A percentile compares a stretch with the other conserved stretches of the same genome.
These are phyloP conservation scores for Puccinia hordei DNA, from an alignment of 1,284 basidiomycete genomes.

Conservation along the genomic window DNA sequence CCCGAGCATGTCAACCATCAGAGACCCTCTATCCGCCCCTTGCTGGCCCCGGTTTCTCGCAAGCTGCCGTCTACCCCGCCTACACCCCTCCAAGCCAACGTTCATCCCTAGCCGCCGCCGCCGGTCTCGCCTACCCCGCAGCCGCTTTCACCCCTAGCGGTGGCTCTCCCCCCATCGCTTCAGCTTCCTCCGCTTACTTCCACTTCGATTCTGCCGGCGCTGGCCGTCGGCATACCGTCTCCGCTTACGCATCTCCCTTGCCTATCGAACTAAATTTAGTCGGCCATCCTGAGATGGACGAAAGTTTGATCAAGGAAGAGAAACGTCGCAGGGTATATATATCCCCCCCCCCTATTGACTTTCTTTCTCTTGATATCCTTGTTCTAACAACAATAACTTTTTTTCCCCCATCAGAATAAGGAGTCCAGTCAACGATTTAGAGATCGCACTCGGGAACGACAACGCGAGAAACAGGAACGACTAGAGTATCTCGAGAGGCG, in stretches of 20 bases:
- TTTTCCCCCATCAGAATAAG: slow-evolving; percentile 28
- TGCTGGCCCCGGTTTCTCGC: neutral
- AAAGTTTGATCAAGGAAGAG: slow-evolving; percentile 41
- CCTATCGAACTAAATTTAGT: slow-evolving; percentile 26
- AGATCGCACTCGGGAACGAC: slow-evolving; percentile 47
- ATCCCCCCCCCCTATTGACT: neutral
- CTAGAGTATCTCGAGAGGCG: slow-evolving; percentile 37
- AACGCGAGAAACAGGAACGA: slow-evolving; percentile 48
- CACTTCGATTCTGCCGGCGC: slow-evolving; percentile 18
- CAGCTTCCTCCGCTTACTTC: slow-evolving; percentile 17
- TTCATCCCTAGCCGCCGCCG: neutral
- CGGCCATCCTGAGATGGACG: slow-evolving; percentile 25
- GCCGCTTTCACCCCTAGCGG: slow-evolving; percentile 40
- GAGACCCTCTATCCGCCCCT: slow-evolving; percentile 17
- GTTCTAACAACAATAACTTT: neutral
- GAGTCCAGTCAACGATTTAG: slow-evolving; percentile 48
- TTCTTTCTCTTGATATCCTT: neutral
- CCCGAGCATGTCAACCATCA: neutral
- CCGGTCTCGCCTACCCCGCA: slow-evolving; percentile 22
- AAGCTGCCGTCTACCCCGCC: slow-evolving; percentile 2
- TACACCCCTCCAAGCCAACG: slow-evolving; percentile 14
- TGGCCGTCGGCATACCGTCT: slow-evolving; percentile 43
- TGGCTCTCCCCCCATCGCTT: slow-evolving; percentile 40
- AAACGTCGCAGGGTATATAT: slow-evolving; percentile 34
- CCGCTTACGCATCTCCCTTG: slow-evolving; percentile 30